Conservation (phyloP, 164 flowering plant species). For the Dillenia suffruticosa region DNA sequence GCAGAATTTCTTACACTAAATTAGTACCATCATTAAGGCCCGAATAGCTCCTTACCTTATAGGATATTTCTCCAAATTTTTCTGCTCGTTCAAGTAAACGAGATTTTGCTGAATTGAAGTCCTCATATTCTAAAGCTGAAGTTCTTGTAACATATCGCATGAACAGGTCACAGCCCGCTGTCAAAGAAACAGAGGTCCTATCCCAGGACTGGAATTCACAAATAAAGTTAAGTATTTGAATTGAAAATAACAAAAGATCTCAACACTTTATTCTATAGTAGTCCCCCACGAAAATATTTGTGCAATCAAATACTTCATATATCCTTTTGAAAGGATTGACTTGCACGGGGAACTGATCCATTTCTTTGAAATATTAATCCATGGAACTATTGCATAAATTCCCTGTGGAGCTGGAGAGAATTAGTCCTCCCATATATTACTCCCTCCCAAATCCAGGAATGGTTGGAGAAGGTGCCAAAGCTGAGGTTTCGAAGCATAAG, state of each 20-base stretch:
- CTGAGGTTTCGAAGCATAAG: too few species aligned
- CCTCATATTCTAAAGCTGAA: slow-evolving; percentile 90
- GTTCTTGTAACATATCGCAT: slow-evolving; percentile 95
- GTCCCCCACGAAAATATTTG: too few species aligned
- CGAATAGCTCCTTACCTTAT: slow-evolving; percentile 46
- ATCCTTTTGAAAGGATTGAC: too few species aligned
- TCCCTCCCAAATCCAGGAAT: too few species aligned
- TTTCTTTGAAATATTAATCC: too few species aligned
- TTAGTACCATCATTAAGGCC: slow-evolving; percentile 3
- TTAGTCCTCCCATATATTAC: too few species aligned
- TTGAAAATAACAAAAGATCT: neutral
- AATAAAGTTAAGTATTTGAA: slow-evolving; percentile 10
- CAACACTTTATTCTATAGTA: too few species aligned
- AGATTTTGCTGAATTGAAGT: slow-evolving; percentile 85
- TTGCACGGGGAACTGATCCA: too few species aligned
- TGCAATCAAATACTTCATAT: too few species aligned
- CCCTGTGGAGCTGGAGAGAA: too few species aligned
- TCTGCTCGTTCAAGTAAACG: slow-evolving; percentile 97
- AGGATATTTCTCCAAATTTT: slow-evolving; percentile 92
- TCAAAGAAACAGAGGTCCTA: slow-evolving; percentile 87
- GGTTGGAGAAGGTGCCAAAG: too few species aligned
- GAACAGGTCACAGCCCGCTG: slow-evolving; percentile 96
- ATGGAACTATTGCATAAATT: too few species aligned
- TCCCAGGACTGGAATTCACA: slow-evolving; percentile 75
- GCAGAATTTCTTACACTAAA: neutral